Base-by-base conservation (phyloP, 768 basidiomycete genomes). In the Pluteus cervinus region DNA sequence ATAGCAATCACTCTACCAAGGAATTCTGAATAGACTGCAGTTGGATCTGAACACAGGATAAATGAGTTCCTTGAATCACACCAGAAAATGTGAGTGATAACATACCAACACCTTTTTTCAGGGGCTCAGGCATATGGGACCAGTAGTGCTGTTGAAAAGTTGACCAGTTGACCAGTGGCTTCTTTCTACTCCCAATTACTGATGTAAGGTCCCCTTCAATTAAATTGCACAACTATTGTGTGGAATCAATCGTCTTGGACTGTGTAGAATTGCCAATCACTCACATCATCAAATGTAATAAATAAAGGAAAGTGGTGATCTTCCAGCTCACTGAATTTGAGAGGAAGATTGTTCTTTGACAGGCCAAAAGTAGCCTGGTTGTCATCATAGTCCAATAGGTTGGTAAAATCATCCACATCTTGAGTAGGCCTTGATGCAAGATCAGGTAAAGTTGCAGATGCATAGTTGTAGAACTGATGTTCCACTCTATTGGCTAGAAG, bases 221-320 rank as follows among this genome's bases (percentile, higher is more conserved):
- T 31, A 79, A 52, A 8, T 53, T 52, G 37, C 64, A 75, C 7
- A 79, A 57, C 75, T 77, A 37, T 14, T 23, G 39, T 12, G 26
- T 18, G 30, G 12, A 15, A 40, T 21, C 21, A 42, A 30, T 28
- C 14, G 14, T 9, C 14, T 14, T 28, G 26, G 26, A 28, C 14
- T 28, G 26, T 28, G 14, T 25, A 17, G 11, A 8, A 5, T 15
- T 11, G 14, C 28, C 23, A 25, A 17, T n/a, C 10, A 45, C 68
- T 31, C 43, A 80, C 83, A 36, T 66, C 62, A 47, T 84, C 74
- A 37, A 76, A 80, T 0, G 83, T 81, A 1, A 82, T 48, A 44
- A 86, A 86, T 28, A 86, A 53, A 0, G 84, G 84, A 37, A 86
- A 86, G 48, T 86, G 71, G 1, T 63, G 47, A 24, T 81, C 79